Evolutionary conservation across 2,329 filamentous ascomycete species (phyloP), one percentile per base, ranked within the genome.

Genomic region (Hawksworthiomyces lignivorus): DNA sequence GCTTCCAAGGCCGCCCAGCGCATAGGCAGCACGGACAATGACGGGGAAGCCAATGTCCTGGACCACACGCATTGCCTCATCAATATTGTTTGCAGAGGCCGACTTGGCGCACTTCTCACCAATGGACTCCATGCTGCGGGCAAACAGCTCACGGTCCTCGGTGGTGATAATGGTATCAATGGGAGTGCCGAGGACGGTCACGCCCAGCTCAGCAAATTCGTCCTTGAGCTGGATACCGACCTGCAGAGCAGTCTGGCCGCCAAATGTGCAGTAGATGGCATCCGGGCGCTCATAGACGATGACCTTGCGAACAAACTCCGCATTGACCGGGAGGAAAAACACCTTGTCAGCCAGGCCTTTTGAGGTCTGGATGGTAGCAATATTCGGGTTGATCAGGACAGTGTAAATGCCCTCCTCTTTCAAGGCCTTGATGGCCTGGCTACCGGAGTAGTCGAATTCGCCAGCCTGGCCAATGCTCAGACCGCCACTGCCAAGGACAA

Each of bases 391-490:
- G 74, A 98, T 97, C 49, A 98, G 72, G 50, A 98, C 83, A 4
- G 92, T 96, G 70, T 96, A 97, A 56, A 97, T 96, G 47, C 89
- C 90, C 66, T 97, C 92, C 62, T 97, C 85, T 67, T 97, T 97
- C 55, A 98, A 62, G 28, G 92, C 92, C 71, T 98, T 98, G 72
- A 98, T 97, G 34, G 90, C 92, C 65, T 98, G 92, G 63, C 86
- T 94, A 49, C 92, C 92, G 41, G 92, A 97, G 70, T 98, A 98
- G 62, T 98, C 92, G 53, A 98, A 98, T 63, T 98, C 92, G 63
- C 92, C 92, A 50, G 92, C 92, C 64, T 98, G 92, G 12, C 92
- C 92, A 62, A 98, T 98, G 63, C 87, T 94, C 49, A 98, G 75
- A 65, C 92, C 92, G 65, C 92, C 92, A 64, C 84, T 90, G 48